Conservation (phyloP, 2,329 filamentous ascomycete genomes). For the Whalleya microplaca region DNA sequence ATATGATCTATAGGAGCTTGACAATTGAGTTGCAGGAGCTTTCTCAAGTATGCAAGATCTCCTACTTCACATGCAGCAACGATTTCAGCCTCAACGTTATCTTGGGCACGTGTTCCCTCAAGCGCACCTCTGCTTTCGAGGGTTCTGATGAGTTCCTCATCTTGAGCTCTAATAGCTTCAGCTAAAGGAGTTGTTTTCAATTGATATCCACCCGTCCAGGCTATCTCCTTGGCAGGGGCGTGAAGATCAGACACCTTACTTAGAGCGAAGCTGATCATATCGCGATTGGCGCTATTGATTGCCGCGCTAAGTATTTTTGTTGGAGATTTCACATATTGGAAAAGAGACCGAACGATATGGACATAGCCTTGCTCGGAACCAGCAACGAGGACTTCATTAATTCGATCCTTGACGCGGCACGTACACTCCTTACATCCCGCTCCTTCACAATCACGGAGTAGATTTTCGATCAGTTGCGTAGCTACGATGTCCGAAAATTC, state of each 20-base stretch:
- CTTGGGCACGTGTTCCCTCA: background rate
- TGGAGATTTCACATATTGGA: background rate
- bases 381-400: background rate
- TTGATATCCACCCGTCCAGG: background rate
- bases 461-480: background rate
- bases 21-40: background rate
- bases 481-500: constrained; percentile 6
- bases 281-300: constrained; percentile 7
- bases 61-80: constrained; percentile 1
- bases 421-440: constrained; percentile 1
- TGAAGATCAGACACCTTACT: constrained; percentile 4
- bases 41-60: constrained; percentile 4
- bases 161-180: constrained; percentile 7
- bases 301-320: constrained; percentile 12
- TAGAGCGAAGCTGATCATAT: constrained; percentile 12
- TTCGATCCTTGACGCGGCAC: background rate
- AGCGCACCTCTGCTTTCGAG: constrained; percentile 11
- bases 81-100: background rate
- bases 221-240: background rate
- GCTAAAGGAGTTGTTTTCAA: constrained; percentile 14
- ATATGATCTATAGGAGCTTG: background rate
- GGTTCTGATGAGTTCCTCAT: constrained; percentile 3
- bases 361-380: constrained; percentile 5
- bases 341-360: constrained; percentile 8
- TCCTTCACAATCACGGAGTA: constrained; percentile 11